Evolutionary conservation across 306 rosid genomes (phyloP).

Genomic region (Cucumis cinereus): DNA sequence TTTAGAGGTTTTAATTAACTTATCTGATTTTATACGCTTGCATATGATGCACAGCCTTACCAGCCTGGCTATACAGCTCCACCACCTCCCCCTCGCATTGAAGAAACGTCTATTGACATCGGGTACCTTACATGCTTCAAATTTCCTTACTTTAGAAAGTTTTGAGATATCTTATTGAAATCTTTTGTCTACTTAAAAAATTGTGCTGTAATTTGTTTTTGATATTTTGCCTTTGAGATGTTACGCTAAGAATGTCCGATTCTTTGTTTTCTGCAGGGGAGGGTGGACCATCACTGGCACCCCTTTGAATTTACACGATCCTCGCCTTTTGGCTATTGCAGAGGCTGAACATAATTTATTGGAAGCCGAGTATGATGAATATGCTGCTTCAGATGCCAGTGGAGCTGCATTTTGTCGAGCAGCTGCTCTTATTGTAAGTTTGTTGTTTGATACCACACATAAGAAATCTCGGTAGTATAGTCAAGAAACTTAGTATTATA

Average conservation of each 20-base stretch:
- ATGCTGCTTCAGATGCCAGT: conserved; percentile 69
- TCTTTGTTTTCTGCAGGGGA: conserved; percentile 36
- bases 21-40: conserved; percentile 9
- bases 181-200: not conserved
- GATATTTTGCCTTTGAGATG: not conserved
- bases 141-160: not conserved
- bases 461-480: not conserved
- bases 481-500: not conserved
- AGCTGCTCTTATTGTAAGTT: conserved; percentile 83
- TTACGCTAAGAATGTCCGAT: conserved; percentile 5
- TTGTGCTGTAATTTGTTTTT: no score
- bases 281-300: conserved; percentile 98
- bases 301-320: conserved; percentile 91
- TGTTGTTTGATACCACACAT: not conserved
- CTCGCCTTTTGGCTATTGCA: conserved; percentile 89
- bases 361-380: conserved; percentile 92
- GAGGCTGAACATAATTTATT: conserved; percentile 85
- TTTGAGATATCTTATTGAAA: not conserved
- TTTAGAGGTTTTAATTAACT: not conserved
- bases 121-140: conserved; percentile 42
- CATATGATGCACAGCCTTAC: conserved; percentile 46
- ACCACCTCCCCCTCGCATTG: conserved; percentile 62
- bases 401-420: conserved; percentile 97
- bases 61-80: conserved; percentile 81
- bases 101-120: conserved; percentile 82